Evolutionary conservation across 345 rosid species (phyloP), one percentile per base, ranked within the genome.

Genomic region (Pugionium dolabratum): DNA sequence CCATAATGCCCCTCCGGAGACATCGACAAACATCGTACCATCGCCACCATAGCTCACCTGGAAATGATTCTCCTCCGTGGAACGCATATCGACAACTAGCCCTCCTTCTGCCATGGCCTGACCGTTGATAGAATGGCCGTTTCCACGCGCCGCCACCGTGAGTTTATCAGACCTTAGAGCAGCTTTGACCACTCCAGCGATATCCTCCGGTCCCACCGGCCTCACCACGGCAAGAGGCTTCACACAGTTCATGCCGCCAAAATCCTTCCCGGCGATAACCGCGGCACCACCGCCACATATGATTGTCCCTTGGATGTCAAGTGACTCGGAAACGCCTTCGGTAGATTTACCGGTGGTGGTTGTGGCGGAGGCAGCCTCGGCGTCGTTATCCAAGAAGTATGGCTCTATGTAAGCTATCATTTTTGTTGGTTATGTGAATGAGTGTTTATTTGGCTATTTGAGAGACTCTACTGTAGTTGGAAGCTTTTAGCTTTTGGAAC

Each of bases 1-100:
- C 99, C 99, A 93, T 83, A 93, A 79, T 78, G 89, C 88, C 79
- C 99, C 98, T 57, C 97, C 97, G 28, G 92, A 81, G 36, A 93
- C 95, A 40, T 88, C 89, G 1, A 72, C 79, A 50, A 60, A 83
- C 37, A 27, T 39, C 31, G 48, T 55, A 1, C 81, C 88, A 18
- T 31, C 35, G 6, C 67, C 48, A 4, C n/a, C 54, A 27, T 0
- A 55, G 4, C 72, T 66, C 2, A 71, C 50, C 36, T 75, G 35
- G 75, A 90, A 82, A 65, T 74, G 67, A 73, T 72, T 79, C 29
- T 72, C 77, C 64, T 70, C 89, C 30, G 79, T 74, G 27, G 88
- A 73, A 4, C 92, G 74, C 99, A 93, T 93, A 67, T 93, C 94
- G 6, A 93, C 47, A 26, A 93, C 89, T 10, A 93, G 83, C 0